Percentiles rank a stretch among this genome's conserved stretches.
phyloP scores from a whole-genome alignment of 1,139 yeast species.

The Pichia sp. region DNA sequence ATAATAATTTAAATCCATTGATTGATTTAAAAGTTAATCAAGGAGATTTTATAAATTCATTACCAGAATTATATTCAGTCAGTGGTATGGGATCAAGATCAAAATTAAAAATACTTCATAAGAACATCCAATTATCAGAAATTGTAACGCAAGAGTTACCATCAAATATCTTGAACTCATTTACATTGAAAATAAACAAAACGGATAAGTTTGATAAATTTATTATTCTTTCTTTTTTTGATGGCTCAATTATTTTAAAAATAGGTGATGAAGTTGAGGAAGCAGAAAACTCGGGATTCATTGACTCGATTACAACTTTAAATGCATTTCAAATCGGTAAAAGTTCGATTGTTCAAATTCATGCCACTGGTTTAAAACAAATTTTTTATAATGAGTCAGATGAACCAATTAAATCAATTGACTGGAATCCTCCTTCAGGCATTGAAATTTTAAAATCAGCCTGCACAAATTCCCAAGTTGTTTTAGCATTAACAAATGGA shows the following conservation, averaged over 20 bases:
- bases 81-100: constrained; percentile 39
- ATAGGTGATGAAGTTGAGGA: constrained; percentile 79
- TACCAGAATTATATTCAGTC: constrained; percentile 34
- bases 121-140: constrained; percentile 55
- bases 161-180: constrained; percentile 50
- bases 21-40: constrained; percentile 34
- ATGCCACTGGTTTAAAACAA: constrained; percentile 67
- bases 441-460: constrained; percentile 54
- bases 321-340: constrained; percentile 66
- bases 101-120: constrained; percentile 44
- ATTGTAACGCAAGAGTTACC: constrained; percentile 73
- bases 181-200: constrained; percentile 47
- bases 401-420: constrained; percentile 34
- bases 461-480: constrained; percentile 61
- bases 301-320: constrained; percentile 53
- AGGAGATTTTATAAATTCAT: constrained; percentile 27
- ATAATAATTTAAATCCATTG: constrained; percentile 54
- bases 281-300: constrained; percentile 59
- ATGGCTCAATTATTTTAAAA: constrained; percentile 66
- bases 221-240: constrained; percentile 59
- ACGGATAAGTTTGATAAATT: constrained; percentile 52
- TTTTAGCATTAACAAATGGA: constrained; percentile 62
- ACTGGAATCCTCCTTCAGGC: constrained; percentile 87
- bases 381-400: constrained; percentile 34
- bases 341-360: constrained; percentile 63